Evolutionary conservation across 768 basidiomycete genomes (phyloP).

Genomic region (Amylocystis lapponica): DNA sequence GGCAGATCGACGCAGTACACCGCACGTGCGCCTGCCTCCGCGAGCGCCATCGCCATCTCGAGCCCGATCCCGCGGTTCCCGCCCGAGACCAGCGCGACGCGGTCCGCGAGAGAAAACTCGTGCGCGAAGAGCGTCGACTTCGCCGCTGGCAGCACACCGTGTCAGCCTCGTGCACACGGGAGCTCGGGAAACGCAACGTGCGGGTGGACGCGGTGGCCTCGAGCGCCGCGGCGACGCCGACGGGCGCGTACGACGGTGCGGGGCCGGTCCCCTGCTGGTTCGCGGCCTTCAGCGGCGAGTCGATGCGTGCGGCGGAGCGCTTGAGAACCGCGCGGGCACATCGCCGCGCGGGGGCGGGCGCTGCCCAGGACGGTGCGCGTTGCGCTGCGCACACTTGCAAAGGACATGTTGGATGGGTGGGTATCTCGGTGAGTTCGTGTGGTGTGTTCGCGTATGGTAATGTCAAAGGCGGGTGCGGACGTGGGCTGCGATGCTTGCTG

Average conservation of each 20-base stretch:
- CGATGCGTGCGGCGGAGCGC: not conserved
- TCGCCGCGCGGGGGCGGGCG: not conserved
- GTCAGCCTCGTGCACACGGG: too few species aligned
- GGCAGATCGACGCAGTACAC: conserved; percentile 68
- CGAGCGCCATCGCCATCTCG: conserved; percentile 70
- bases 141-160: not conserved
- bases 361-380: not conserved
- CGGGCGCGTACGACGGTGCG: conserved; percentile 47
- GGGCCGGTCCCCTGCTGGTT: conserved; percentile 27
- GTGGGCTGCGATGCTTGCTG: not conserved
- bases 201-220: conserved; percentile 2
- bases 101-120: conserved; percentile 23
- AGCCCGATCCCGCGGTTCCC: conserved; percentile 56
- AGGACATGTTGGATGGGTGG: conserved; percentile 1
- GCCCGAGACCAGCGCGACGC: conserved; percentile 33
- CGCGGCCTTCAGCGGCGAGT: conserved; percentile 11
- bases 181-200: not conserved
- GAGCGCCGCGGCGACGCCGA: conserved; percentile 60
- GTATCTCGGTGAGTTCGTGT: too few species aligned
- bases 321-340: conserved; percentile 10
- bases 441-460: too few species aligned
- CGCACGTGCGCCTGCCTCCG: conserved; percentile 60
- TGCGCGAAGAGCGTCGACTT: conserved; percentile 14
- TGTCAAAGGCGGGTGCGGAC: too few species aligned
- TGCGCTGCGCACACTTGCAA: not conserved